Conservation (phyloP, 176 grass and related monocot species). For the Luzula sylvatica region DNA sequence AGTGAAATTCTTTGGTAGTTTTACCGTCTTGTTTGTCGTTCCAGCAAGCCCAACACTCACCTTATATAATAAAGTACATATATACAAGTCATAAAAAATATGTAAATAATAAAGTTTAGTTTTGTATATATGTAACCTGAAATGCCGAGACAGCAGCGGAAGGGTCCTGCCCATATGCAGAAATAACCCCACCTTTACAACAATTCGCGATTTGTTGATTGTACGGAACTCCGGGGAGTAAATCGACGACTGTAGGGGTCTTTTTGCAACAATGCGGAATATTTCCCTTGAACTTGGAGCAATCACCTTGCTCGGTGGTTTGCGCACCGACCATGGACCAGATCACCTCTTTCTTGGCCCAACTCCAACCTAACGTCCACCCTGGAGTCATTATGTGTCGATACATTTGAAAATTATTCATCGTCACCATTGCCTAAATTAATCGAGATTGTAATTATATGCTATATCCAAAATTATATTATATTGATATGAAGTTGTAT, state of each 20-base stretch:
- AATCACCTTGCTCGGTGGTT: constrained; percentile 81
- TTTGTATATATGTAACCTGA: constrained; percentile 20
- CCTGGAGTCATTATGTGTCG: constrained; percentile 66
- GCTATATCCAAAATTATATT: neutral
- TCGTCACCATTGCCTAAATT: constrained; percentile 56
- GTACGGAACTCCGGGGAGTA: constrained; percentile 90
- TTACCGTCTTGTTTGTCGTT: constrained; percentile 89
- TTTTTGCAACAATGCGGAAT: constrained; percentile 77
- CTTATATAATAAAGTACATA: constrained; percentile 4
- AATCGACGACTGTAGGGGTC: constrained; percentile 56
- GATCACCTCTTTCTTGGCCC: constrained; percentile 98
- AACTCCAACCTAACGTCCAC: constrained; percentile 72
- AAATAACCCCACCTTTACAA: constrained; percentile 83
- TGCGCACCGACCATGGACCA: constrained; percentile 96
- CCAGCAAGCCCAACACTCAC: constrained; percentile 69
- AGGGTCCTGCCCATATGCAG: constrained; percentile 64
- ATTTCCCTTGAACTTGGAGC: constrained; percentile 88
- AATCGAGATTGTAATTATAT: neutral
- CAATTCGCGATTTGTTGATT: constrained; percentile 99
- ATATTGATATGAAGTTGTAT: neutral
- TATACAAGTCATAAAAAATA: no score
- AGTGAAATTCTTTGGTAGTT: constrained; percentile 76
- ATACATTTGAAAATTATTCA: constrained; percentile 94
- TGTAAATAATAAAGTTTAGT: no score
- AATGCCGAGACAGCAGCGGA: constrained; percentile 44